Base-by-base conservation (phyloP, 2,329 filamentous ascomycete genomes). In the Pseudovirgaria hyperparasitica region DNA sequence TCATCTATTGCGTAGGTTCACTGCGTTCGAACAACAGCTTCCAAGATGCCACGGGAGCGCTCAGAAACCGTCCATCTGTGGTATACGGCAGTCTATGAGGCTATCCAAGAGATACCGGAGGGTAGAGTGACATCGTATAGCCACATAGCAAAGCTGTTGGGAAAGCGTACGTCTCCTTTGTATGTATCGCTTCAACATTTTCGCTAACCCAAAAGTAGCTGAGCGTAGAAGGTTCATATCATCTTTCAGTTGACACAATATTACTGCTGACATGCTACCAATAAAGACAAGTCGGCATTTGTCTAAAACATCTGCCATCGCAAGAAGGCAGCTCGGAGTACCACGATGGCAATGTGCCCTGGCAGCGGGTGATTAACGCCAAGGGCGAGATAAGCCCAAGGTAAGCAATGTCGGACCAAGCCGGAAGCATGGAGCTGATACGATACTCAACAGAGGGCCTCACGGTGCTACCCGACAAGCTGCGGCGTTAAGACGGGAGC, bases 351-450 rank as follows among this genome's bases (percentile, higher is more conserved):
- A 94, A 78, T 38, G 87, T 96, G 4, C 87, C 87, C 0, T 96
- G 87, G 87, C 87, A 96, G 60, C 66, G 90, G 31, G 82, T 96
- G 33, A 79, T 96, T 48, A 93, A 87, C 52, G 62, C 82, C 9
- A 87, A 81, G 54, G 86, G 87, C 13, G 63, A 72, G 32, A 92
- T 96, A 39, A 92, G 85, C 23, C 80, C 80, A 6, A 72, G 86
- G 82, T 87, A 45, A 39, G 59, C 50, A 26, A 19, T 27, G 23
- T 16, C 30, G 28, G 16, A 8, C 23, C 12, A 13, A 22, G 6
- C 15, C 18, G n/a, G 15, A 15, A n/a, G 12, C 13, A n/a, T 15
- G 14, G 10, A 9, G 26, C 25, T 29, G 23, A 11, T 17, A 19
- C 9, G 25, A 13, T 8, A 12, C 24, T 9, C n/a, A 24, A 17